phyloP scores from a whole-genome alignment of 306 rosid species.

The Medicago arabica region DNA sequence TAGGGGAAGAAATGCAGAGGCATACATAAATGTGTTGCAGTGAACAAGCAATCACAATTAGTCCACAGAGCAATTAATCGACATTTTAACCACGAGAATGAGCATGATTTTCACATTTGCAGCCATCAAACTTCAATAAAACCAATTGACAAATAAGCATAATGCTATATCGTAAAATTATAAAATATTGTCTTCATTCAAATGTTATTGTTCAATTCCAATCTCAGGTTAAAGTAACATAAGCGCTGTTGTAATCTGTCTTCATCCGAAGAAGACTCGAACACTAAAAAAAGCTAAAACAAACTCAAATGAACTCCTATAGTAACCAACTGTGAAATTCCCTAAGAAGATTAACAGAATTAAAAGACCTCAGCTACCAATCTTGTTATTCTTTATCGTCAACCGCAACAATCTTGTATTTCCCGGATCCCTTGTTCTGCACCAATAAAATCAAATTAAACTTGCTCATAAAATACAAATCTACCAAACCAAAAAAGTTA shows the following conservation, averaged over 20 bases:
- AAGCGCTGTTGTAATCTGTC: not conserved
- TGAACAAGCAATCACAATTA: too few relatives aligned
- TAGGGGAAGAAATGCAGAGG: too few relatives aligned
- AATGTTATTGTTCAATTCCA: not conserved
- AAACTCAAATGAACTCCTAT: not conserved
- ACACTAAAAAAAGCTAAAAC: conserved; percentile 1
- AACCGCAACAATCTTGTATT: conserved; percentile 82
- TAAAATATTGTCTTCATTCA: not conserved
- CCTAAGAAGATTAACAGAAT: not conserved
- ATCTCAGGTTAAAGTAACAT: not conserved
- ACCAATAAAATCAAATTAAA: conserved; percentile 25
- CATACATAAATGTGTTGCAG: too few relatives aligned
- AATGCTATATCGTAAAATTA: not conserved
- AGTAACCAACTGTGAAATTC: not conserved
- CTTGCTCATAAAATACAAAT: not conserved
- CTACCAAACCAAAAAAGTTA: not conserved
- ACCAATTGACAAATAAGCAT: not conserved
- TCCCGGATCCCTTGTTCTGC: conserved; percentile 93
- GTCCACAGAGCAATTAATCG: too few relatives aligned
- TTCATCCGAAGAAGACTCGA: conserved; percentile 11
- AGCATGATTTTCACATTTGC: not conserved
- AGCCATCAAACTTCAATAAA: not conserved
- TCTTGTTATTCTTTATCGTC: conserved; percentile 42
- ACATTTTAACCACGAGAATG: too few relatives aligned
- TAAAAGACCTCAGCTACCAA: not conserved